Percentiles rank a stretch among this genome's conserved stretches.
phyloP scores from a whole-genome alignment of 306 rosid genomes.

The Hylodesmum podocarpum region DNA sequence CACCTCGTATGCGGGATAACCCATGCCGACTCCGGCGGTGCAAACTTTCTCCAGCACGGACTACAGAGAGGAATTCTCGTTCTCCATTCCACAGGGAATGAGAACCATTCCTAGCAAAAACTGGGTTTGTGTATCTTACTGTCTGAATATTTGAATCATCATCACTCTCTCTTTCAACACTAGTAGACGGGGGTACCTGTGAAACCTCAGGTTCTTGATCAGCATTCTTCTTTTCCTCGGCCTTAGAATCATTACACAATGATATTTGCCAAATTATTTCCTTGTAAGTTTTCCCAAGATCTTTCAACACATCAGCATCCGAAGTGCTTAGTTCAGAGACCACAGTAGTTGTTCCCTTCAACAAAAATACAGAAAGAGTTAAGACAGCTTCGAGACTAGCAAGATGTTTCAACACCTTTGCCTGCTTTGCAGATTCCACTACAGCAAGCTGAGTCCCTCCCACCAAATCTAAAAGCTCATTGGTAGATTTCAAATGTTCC shows the following conservation, averaged over 20 bases:
- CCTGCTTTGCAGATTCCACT: slow-evolving; percentile 66
- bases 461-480: slow-evolving; percentile 72
- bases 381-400: slow-evolving; percentile 86
- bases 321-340: slow-evolving; percentile 84
- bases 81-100: slow-evolving; percentile 91
- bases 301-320: slow-evolving; percentile 90
- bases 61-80: slow-evolving; percentile 87
- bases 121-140: slow-evolving; percentile 86
- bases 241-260: slow-evolving; percentile 75
- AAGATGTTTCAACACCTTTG: slow-evolving; percentile 71
- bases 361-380: slow-evolving; percentile 71
- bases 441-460: slow-evolving; percentile 80
- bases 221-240: slow-evolving; percentile 66
- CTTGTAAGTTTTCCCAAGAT: slow-evolving; percentile 79
- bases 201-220: slow-evolving; percentile 74
- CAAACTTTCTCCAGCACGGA: slow-evolving; percentile 86
- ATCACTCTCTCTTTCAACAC: slow-evolving; percentile 89
- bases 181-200: slow-evolving; percentile 63
- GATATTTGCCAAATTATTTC: slow-evolving; percentile 94
- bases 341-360: slow-evolving; percentile 85
- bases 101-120: slow-evolving; percentile 72
- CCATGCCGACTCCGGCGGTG: slow-evolving; percentile 92
- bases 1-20: slow-evolving; percentile 81
- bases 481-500: slow-evolving; percentile 83
- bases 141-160: slow-evolving; percentile 80